Conservation (phyloP, 306 rosid species). For the Prunus mongolica region DNA sequence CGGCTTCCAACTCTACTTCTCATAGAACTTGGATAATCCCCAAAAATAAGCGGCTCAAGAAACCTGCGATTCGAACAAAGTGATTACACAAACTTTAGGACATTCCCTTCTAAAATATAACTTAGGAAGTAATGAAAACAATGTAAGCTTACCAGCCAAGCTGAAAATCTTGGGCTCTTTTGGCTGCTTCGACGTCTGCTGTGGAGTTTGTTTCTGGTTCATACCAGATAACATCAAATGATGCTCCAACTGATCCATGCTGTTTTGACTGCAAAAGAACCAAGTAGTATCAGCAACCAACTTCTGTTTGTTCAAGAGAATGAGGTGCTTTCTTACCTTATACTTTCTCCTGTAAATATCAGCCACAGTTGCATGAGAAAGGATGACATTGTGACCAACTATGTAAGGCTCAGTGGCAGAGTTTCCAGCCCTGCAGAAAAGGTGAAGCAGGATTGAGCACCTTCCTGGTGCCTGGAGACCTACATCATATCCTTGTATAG, state of each 20-base stretch:
- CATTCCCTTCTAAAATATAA: not conserved
- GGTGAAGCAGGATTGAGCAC: slow-evolving; percentile 62
- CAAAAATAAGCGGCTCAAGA: slow-evolving; percentile 65
- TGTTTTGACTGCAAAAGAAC: slow-evolving; percentile 45
- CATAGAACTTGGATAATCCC: slow-evolving; percentile 81
- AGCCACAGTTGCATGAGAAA: slow-evolving; percentile 57
- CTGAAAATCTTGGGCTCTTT: slow-evolving; percentile 95
- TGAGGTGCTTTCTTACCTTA: slow-evolving; percentile 43
- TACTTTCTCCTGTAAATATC: slow-evolving; percentile 65
- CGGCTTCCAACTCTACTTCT: slow-evolving; percentile 50
- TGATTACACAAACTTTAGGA: not conserved
- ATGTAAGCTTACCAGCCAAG: slow-evolving; percentile 68
- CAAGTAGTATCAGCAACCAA: not conserved
- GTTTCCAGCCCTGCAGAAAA: slow-evolving; percentile 68
- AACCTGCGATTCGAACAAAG: slow-evolving; percentile 41
- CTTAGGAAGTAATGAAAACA: not conserved
- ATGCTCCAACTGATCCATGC: slow-evolving; percentile 68
- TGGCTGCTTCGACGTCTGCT: slow-evolving; percentile 65
- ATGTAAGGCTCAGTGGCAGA: slow-evolving; percentile 84
- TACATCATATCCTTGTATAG: slow-evolving; percentile 78
- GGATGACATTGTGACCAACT: slow-evolving; percentile 77
- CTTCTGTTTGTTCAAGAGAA: not conserved
- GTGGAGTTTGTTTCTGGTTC: slow-evolving; percentile 58
- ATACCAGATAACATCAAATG: slow-evolving; percentile 87
- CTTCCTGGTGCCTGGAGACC: slow-evolving; percentile 92